Evolutionary conservation across 139 green algal species (phyloP), one percentile per base, ranked within the genome.

Genomic region (Zygnema cylindricum): DNA sequence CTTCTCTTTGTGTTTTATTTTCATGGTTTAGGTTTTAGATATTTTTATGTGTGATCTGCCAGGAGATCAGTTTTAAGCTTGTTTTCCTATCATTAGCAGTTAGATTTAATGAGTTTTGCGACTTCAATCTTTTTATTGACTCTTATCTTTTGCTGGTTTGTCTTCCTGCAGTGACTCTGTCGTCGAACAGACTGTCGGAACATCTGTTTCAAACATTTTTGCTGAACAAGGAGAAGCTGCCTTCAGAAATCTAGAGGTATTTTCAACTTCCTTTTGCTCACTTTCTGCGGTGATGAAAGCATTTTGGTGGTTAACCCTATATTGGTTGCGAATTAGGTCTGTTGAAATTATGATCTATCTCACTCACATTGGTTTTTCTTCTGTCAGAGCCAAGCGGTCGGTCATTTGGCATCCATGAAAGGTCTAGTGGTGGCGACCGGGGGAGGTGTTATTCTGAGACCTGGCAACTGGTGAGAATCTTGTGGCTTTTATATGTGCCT

Each of bases 191-290:
- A 77, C 85, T 36, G 82, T 83, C 21, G 91, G 91, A 25, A 85
- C 82, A 35, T 23, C 77, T 33, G 71, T 94, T 32, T 55, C 92
- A 23, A 84, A 94, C 69, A 90, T 95, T 32, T 94, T 95, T 63
- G 90, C 88, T 0, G 88, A 94, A 43, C 75, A 92, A 0, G 93
- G 93, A 42, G 91, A 94, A 55, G 77, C 93, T 41, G 92, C 32
- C 22, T 95, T 95, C 69, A 84, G 93, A 1, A 85, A 94, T 30
- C 73, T 93, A 30, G 92, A 94, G 83, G 83, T 88, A 42, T 7
- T 43, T 79, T 79, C 71, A 79, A 7, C 42, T 79, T 41, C 71
- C 7, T 79, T 55, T 79, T 79, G 3, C 71, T 11, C 30, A n/a
- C 57, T n/a, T 73, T 73, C 57, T n/a, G 30, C 57, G n/a, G n/a